Percentiles rank a stretch among this genome's conserved stretches.
phyloP scores from a whole-genome alignment of 345 rosid genomes.

The Brassica juncea region DNA sequence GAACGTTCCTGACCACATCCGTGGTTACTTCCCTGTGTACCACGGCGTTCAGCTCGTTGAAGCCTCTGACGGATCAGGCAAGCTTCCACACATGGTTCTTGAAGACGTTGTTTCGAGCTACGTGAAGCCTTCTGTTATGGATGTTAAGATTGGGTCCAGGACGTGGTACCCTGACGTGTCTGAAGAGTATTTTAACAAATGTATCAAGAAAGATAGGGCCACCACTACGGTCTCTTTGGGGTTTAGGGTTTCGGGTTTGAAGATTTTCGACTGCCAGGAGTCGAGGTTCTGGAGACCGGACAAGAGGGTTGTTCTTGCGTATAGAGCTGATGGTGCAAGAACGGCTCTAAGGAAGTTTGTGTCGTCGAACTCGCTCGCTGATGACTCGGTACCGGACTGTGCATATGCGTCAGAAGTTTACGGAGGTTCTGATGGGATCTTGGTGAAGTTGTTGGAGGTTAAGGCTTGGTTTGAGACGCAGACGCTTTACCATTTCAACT shows the following conservation, averaged over 20 bases:
- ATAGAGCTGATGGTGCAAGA: conserved; percentile 51
- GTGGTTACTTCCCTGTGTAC: not conserved
- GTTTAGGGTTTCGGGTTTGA: conserved; percentile 76
- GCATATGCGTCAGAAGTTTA: conserved; percentile 51
- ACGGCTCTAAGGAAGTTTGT: conserved; percentile 73
- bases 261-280: conserved; percentile 47
- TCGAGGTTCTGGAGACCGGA: conserved; percentile 63
- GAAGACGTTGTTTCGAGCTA: not conserved
- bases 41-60: not conserved
- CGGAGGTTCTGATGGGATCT: not conserved
- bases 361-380: conserved; percentile 49
- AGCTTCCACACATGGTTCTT: not conserved
- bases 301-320: conserved; percentile 50
- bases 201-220: conserved; percentile 61
- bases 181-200: conserved; percentile 38
- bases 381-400: conserved; percentile 51
- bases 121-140: not conserved
- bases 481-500: conserved; percentile 1
- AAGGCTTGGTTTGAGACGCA: not conserved
- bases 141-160: not conserved
- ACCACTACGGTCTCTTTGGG: conserved; percentile 63
- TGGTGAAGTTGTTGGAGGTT: not conserved
- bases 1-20: not conserved
- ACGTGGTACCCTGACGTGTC: not conserved
- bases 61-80: not conserved